Conservation (phyloP, 129 eudicot species). For the Oenanthe sinensis region DNA sequence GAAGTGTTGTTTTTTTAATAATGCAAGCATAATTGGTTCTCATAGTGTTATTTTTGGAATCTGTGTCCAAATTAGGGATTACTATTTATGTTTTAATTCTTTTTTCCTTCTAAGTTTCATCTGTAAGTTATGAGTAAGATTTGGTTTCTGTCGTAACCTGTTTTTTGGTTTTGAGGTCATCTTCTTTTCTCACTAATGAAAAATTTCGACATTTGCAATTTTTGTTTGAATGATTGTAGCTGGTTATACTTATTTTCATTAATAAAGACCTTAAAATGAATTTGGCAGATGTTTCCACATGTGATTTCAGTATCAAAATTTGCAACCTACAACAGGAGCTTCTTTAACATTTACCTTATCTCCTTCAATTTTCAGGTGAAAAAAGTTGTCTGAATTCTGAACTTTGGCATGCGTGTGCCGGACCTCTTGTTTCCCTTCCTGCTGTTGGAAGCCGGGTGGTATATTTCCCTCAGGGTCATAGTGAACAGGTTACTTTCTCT, state of each 20-base stretch:
- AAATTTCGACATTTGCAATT: background rate
- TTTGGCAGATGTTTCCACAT: background rate
- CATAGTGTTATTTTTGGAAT: background rate
- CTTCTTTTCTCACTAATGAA: background rate
- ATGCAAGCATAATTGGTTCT: background rate
- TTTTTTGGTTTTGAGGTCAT: background rate
- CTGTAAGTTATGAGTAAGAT: background rate
- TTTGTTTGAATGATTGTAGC: no score
- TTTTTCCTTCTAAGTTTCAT: background rate
- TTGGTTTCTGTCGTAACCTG: background rate
- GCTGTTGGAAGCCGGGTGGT: constrained; percentile 84
- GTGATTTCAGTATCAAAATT: background rate
- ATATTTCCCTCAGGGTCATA: constrained; percentile 94
- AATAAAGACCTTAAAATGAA: background rate
- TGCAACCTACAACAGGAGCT: background rate
- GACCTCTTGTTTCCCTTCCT: constrained; percentile 97
- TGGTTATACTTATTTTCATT: background rate
- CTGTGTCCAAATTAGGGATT: background rate
- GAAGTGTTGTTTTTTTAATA: background rate
- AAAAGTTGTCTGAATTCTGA: constrained; percentile 90
- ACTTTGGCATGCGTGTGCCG: constrained; percentile 97
- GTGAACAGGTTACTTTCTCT: constrained; percentile 65
- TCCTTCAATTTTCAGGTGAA: constrained; percentile 42
- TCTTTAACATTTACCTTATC: background rate
- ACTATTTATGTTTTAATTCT: background rate